Conservation (phyloP, 2,329 filamentous ascomycete species). For the Chalaropsis thielavioides region DNA sequence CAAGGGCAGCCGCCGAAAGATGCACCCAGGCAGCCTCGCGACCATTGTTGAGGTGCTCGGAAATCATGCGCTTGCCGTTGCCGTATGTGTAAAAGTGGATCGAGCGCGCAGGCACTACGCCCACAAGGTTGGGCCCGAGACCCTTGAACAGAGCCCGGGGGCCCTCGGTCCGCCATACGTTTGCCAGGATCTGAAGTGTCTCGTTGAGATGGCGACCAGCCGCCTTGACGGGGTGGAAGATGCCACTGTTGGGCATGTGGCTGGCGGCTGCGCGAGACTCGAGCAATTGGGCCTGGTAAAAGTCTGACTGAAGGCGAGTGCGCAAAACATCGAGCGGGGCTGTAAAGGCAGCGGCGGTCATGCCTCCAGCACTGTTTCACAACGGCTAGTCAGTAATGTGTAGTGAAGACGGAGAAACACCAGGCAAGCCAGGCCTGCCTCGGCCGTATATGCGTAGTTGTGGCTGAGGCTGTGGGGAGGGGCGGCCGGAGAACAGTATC, state of each 20-base stretch:
- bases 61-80: conserved; percentile 74
- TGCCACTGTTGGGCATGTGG: conserved; percentile 22
- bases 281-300: conserved; percentile 68
- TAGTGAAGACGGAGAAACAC: neutral
- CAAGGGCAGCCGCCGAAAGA: conserved; percentile 57
- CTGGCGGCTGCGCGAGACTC: conserved; percentile 48
- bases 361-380: conserved; percentile 57
- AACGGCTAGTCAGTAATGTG: conserved; percentile 9
- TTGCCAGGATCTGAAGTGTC: conserved; percentile 70
- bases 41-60: conserved; percentile 57
- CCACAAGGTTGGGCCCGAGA: conserved; percentile 75
- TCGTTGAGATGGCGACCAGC: conserved; percentile 64
- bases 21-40: conserved; percentile 62
- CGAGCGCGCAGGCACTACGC: conserved; percentile 74
- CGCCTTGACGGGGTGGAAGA: conserved; percentile 48
- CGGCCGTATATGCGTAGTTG: neutral
- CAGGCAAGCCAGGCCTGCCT: neutral
- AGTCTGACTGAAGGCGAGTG: conserved; percentile 84
- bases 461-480: neutral
- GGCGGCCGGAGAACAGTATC: neutral
- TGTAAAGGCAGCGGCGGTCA: conserved; percentile 84
- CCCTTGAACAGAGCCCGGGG: conserved; percentile 85
- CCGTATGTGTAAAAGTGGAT: conserved; percentile 94
- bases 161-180: conserved; percentile 69
- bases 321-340: conserved; percentile 89